Evolutionary conservation across 345 rosid species (phyloP).

Genomic region (Murraya paniculata): DNA sequence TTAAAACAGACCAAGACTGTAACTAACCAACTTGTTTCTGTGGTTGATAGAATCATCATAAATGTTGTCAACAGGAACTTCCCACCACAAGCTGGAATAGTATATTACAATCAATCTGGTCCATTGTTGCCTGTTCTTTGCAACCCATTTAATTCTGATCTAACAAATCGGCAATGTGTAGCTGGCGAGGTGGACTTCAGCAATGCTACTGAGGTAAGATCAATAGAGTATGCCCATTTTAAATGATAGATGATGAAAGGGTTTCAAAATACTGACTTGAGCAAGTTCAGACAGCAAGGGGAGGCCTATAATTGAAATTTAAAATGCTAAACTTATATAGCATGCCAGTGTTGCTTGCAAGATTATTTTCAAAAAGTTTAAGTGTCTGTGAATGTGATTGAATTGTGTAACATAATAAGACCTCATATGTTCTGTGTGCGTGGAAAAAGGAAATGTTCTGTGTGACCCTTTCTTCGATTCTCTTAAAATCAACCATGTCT

Average conservation of each 20-base stretch:
- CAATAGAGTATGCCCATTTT: neutral
- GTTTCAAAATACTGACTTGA: neutral
- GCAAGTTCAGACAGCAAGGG: neutral
- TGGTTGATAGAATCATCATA: conserved; percentile 49
- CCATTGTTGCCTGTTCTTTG: conserved; percentile 74
- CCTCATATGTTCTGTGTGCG: no score
- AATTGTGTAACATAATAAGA: no score
- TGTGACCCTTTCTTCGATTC: no score
- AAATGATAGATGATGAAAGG: neutral
- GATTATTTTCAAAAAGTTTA: no score
- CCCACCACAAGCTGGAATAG: conserved; percentile 37
- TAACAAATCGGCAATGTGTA: conserved; percentile 49
- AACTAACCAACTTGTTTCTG: conserved; percentile 49
- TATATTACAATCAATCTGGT: conserved; percentile 84
- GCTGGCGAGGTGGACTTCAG: conserved; percentile 61
- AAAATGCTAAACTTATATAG: neutral
- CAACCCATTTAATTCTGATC: conserved; percentile 73
- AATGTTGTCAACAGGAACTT: conserved; percentile 51
- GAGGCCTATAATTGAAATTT: neutral
- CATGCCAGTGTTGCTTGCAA: neutral
- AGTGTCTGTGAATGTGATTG: no score
- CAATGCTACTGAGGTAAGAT: conserved; percentile 68
- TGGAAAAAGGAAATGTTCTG: no score
- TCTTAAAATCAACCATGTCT: no score
- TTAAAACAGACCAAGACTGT: conserved; percentile 55